Conservation (phyloP, 768 basidiomycete genomes). For the Artomyces pyxidatus region DNA sequence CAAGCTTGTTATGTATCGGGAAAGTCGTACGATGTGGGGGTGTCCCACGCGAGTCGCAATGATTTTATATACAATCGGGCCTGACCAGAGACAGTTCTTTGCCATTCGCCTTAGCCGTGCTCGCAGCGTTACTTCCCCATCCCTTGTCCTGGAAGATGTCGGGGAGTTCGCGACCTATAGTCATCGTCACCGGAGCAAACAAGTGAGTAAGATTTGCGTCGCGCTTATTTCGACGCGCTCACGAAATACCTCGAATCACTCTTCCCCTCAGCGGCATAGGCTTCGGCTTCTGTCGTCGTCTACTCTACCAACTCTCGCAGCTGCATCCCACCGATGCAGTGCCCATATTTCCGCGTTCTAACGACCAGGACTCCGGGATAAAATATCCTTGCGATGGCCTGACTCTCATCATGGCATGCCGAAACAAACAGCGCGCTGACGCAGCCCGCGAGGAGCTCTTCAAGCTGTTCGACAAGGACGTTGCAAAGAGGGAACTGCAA, state of each 20-base stretch:
- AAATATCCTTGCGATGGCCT: conserved; percentile 40
- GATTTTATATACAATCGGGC: no score
- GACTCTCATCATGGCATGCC: conserved; percentile 76
- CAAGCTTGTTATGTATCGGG: no score
- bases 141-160: no score
- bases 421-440: conserved; percentile 56
- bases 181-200: conserved; percentile 30
- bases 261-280: conserved; percentile 85
- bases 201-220: conserved; percentile 20
- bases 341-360: conserved; percentile 31
- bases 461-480: conserved; percentile 44
- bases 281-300: conserved; percentile 73
- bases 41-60: no score
- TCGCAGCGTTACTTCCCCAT: not conserved
- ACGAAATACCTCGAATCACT: no score
- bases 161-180: conserved; percentile 17
- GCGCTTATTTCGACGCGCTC: not conserved
- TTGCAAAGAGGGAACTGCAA: conserved; percentile 28
- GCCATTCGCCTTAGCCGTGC: no score
- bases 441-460: conserved; percentile 50
- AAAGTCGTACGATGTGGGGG: no score
- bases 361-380: conserved; percentile 11
- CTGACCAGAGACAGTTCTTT: no score
- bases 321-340: conserved; percentile 40
- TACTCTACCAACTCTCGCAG: conserved; percentile 60